Conservation (phyloP, 305 asterid species). For the Fraxinus xanthoxyloides region DNA sequence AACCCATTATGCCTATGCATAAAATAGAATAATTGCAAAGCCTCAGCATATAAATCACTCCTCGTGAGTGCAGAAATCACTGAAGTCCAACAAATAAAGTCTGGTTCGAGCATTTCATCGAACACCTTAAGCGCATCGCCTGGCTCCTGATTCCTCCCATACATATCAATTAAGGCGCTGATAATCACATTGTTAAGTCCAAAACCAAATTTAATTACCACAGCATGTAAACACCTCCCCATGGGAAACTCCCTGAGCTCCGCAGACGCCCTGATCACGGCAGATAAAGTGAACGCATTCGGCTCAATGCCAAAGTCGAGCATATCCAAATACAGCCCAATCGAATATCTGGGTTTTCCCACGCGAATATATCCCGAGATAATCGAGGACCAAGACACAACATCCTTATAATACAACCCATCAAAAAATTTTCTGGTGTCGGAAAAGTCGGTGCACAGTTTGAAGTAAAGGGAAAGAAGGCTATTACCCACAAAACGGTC, state of each 20-base stretch:
- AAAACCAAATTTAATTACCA: slow-evolving; percentile 51
- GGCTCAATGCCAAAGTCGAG: slow-evolving; percentile 46
- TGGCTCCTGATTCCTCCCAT: slow-evolving; percentile 51
- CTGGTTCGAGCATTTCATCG: slow-evolving; percentile 78
- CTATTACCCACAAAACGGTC: slow-evolving; percentile 84
- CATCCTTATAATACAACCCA: slow-evolving; percentile 61
- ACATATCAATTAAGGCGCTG: slow-evolving; percentile 81
- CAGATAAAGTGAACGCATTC: slow-evolving; percentile 63
- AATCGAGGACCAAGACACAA: slow-evolving; percentile 87
- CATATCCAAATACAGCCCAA: slow-evolving; percentile 50
- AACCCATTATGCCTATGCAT: slow-evolving; percentile 46
- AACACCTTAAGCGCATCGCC: slow-evolving; percentile 50
- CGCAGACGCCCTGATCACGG: slow-evolving; percentile 67
- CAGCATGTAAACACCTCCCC: slow-evolving; percentile 58
- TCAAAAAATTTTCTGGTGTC: slow-evolving; percentile 50
- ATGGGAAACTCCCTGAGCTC: slow-evolving; percentile 42
- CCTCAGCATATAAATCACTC: slow-evolving; percentile 62
- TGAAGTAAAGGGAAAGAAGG: slow-evolving; percentile 67
- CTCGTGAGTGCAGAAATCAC: slow-evolving; percentile 70
- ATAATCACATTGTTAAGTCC: slow-evolving; percentile 48
- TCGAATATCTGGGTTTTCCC: slow-evolving; percentile 43
- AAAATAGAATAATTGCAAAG: slow-evolving; percentile 46
- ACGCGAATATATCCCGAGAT: slow-evolving; percentile 72
- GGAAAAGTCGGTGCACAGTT: slow-evolving; percentile 34
- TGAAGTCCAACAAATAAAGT: slow-evolving; percentile 74